Evolutionary conservation across 2,329 filamentous ascomycete species (phyloP), one percentile per base, ranked within the genome.

Genomic region (Apiospora aurea): DNA sequence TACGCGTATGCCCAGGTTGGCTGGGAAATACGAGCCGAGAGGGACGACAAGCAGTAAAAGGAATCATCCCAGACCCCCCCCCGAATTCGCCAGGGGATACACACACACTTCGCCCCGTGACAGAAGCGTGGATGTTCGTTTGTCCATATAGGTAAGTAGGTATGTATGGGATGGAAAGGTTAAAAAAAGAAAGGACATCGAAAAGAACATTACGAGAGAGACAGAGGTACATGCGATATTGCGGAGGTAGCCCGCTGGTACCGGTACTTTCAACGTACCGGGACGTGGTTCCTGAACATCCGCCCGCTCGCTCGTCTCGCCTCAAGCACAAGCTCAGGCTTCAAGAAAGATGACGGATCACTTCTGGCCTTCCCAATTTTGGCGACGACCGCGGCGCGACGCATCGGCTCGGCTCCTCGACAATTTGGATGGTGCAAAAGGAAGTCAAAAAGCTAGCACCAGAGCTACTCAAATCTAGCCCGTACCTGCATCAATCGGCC

Each of bases 261-360:
- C 57, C 34, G 41, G 57, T 41, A 64, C 57, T 41, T 57, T 64
- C 1, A 1, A 64, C 53, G 18, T 41, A n/a, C 57, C 29, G 57
- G 57, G 41, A 64, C 57, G 57, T 41, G 57, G 57, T 64, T 64
- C 57, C 29, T 64, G 53, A 61, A 61, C 53, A 38, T 61, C 53
- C 53, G 53, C 53, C 8, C 29, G 11, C 11, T 11, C 21, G 11
- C 47, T 13, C 26, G 26, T 29, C 26, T 29, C 26, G 26, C 26
- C 26, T 29, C 34, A 38, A 38, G 34, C 34, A 4, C 34, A 38
- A 38, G 34, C 34, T 38, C 34, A 38, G 6, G 34, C 34, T 38
- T 38, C 34, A 38, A 38, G 41, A 29, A 21, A 41, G 34, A 38
- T 64, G 57, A 64, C 41, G 57, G 18, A 64, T 64, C 57, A 64